Evolutionary conservation across 163 green algal species (phyloP).

Genomic region (Prototheca stagnorum): DNA sequence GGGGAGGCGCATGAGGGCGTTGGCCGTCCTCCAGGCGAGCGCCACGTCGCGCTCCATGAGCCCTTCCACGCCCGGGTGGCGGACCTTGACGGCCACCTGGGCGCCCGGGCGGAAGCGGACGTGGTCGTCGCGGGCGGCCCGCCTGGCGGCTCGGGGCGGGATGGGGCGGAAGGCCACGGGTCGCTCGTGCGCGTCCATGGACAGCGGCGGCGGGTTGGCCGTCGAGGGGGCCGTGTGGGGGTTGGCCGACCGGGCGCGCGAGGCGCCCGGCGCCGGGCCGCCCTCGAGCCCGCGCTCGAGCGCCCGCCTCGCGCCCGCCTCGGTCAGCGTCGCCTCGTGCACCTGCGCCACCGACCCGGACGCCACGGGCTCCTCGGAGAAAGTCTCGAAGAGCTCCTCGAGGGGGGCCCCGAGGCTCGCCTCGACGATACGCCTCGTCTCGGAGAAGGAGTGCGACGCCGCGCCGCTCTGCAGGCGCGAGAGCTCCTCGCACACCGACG

Average conservation of each 20-base stretch:
- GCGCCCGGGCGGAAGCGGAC: conserved; percentile 38
- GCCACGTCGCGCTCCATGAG: conserved; percentile 75
- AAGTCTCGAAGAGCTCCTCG: conserved; percentile 56
- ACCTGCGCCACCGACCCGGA: conserved; percentile 85
- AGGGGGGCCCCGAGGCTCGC: conserved; percentile 14
- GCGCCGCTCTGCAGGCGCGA: conserved; percentile 58
- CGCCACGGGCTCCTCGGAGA: conserved; percentile 72
- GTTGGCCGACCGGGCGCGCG: no score
- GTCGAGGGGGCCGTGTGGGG: no score
- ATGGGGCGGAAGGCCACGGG: no score
- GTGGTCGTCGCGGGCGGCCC: no score
- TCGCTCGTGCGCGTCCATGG: no score
- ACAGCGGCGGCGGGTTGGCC: no score
- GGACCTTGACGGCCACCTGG: conserved; percentile 63
- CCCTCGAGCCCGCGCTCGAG: no score
- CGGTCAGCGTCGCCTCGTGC: conserved; percentile 34
- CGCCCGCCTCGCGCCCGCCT: conserved; percentile 17
- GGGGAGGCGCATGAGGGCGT: conserved; percentile 19
- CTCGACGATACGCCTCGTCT: conserved; percentile 17
- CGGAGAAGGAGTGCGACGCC: conserved; percentile 10
- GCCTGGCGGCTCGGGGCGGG: no score
- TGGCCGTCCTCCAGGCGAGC: conserved; percentile 62
- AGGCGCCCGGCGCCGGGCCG: no score
- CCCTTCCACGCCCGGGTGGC: conserved; percentile 56
- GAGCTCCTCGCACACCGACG: conserved; percentile 63